Conservation (phyloP, 202 grass and related monocot genomes). For the Panicum hallii region DNA sequence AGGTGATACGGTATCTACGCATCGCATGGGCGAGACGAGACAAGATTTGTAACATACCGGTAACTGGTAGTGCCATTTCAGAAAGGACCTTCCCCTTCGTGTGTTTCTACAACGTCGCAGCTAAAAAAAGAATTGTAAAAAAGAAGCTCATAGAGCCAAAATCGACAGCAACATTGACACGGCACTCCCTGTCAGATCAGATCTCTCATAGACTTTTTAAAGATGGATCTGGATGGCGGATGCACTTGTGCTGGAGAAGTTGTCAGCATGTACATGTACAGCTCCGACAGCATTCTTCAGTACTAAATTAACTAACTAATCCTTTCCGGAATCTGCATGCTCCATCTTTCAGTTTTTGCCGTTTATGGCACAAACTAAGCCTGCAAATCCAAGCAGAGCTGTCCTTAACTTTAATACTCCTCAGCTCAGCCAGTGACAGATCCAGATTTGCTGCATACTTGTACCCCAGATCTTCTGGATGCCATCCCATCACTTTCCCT, state of each 20-base stretch:
- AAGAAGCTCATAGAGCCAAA: no score
- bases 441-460: conserved; percentile 33
- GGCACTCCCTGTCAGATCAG: neutral
- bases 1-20: neutral
- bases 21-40: neutral
- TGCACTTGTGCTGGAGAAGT: neutral
- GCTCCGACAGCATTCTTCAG: neutral
- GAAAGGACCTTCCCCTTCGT: neutral
- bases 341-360: neutral
- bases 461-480: conserved; percentile 4
- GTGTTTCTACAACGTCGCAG: neutral
- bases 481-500: conserved; percentile 23
- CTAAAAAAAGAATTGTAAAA: no score
- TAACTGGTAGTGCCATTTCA: neutral
- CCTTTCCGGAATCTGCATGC: neutral
- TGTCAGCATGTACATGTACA: neutral
- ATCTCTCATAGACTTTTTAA: neutral
- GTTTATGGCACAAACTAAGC: conserved; percentile 33
- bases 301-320: neutral
- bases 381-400: neutral
- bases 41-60: neutral
- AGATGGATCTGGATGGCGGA: neutral
- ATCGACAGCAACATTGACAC: neutral
- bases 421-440: neutral
- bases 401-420: no score